These are phyloP conservation scores for Cercospora janseana DNA, from an alignment of 2,329 filamentous ascomycete genomes.

Conservation along the genomic window DNA sequence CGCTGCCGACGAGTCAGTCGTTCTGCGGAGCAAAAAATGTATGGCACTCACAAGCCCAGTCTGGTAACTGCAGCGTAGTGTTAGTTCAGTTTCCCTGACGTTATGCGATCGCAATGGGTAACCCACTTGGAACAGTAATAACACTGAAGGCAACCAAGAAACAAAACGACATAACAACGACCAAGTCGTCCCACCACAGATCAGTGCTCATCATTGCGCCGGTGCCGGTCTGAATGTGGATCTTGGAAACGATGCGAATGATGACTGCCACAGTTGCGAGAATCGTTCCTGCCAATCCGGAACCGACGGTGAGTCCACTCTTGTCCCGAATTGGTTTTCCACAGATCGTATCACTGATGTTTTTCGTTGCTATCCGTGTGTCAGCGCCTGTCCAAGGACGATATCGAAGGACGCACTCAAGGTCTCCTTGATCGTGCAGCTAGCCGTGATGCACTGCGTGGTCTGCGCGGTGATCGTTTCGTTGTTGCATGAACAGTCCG, in stretches of 20 bases:
- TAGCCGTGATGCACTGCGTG: slow-evolving; percentile 7
- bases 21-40: no score
- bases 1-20: no score
- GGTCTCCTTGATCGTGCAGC: slow-evolving; percentile 13
- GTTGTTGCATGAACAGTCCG: slow-evolving; percentile 19
- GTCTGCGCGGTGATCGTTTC: slow-evolving; percentile 6
- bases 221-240: slow-evolving; percentile 5
- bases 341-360: slow-evolving; percentile 15
- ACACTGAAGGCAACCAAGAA: no score
- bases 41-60: slow-evolving; percentile 9
- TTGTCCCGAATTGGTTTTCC: slow-evolving; percentile 7
- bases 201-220: slow-evolving; percentile 3
- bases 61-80: slow-evolving; percentile 2
- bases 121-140: no score
- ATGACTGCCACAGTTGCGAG: slow-evolving; percentile 14
- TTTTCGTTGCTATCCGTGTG: slow-evolving; percentile 11
- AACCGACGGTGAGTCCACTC: not conserved
- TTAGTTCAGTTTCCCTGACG: not conserved
- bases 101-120: no score
- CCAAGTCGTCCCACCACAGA: slow-evolving; percentile 17
- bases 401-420: not conserved
- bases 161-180: slow-evolving; percentile 1
- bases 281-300: slow-evolving; percentile 10
- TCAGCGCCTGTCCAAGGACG: no score
- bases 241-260: slow-evolving; percentile 19